A percentile compares a stretch with the other conserved stretches of the same genome.
Evolutionary conservation across 2,329 filamentous ascomycete species (phyloP).

Genomic region (Phaeomoniella chlamydospora): DNA sequence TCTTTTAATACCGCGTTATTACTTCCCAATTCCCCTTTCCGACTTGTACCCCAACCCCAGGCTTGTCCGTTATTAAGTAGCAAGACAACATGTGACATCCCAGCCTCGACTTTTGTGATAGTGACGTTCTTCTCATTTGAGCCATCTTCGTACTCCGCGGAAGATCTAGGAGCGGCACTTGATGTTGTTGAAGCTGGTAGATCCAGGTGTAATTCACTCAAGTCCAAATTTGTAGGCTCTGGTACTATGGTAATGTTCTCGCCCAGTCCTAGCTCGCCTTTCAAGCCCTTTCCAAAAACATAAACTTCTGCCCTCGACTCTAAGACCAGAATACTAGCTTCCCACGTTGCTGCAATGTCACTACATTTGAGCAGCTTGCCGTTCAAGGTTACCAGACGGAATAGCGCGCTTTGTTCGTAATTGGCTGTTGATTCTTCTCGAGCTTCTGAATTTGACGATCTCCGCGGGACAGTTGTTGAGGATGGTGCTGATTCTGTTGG

Average conservation of each 20-base stretch:
- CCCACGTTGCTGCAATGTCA: constrained; percentile 62
- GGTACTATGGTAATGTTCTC: constrained; percentile 11
- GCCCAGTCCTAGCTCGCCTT: constrained; percentile 60
- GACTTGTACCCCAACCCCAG: constrained; percentile 78
- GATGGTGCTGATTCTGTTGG: too few species aligned
- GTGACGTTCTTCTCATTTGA: constrained; percentile 22
- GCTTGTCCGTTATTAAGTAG: constrained; percentile 62
- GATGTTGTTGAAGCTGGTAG: too few species aligned
- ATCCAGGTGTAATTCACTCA: too few species aligned
- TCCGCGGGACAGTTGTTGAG: neutral
- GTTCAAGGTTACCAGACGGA: neutral
- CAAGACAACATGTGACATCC: constrained; percentile 63
- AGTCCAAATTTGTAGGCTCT: too few species aligned
- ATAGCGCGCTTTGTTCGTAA: neutral
- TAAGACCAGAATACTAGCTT: constrained; percentile 50
- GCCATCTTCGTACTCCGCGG: neutral
- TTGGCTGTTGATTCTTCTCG: neutral
- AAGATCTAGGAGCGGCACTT: too few species aligned
- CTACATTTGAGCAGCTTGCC: constrained; percentile 14
- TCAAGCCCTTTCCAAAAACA: constrained; percentile 50
- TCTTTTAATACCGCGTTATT: too few species aligned
- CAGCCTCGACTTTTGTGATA: constrained; percentile 53
- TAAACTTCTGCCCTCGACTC: constrained; percentile 38
- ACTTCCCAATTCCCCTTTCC: constrained; percentile 70
- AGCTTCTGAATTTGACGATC: too few species aligned